phyloP scores from a whole-genome alignment of 1,139 yeast species.

The Maudiozyma humilis region DNA sequence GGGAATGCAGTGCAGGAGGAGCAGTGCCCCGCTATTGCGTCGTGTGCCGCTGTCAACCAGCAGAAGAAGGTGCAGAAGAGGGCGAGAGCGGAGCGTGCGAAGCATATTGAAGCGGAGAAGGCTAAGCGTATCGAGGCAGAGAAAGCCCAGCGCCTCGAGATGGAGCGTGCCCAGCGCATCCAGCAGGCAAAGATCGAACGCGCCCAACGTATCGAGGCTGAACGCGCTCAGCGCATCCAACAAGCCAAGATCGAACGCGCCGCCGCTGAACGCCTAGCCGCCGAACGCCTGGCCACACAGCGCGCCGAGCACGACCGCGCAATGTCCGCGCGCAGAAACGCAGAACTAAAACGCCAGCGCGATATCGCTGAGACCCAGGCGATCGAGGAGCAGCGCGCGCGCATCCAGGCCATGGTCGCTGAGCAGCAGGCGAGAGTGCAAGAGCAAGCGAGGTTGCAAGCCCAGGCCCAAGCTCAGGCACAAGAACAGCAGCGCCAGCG shows the following conservation, averaged over 20 bases:
- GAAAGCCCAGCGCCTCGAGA: conserved; percentile 2
- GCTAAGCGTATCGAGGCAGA: conserved; percentile 3
- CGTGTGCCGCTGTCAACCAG: conserved; percentile 2
- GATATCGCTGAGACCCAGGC: not conserved
- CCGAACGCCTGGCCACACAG: not conserved
- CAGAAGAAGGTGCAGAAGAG: conserved; percentile 5
- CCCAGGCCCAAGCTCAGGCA: not conserved
- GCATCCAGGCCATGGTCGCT: not conserved
- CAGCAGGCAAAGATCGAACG: not conserved
- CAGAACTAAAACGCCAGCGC: not conserved
- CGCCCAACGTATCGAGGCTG: not conserved
- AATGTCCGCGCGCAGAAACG: too few species aligned
- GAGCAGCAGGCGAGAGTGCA: not conserved
- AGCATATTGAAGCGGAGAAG: not conserved
- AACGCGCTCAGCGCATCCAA: conserved; percentile 1
- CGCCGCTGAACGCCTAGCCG: not conserved
- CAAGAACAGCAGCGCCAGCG: conserved; percentile 4
- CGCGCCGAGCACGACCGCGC: not conserved
- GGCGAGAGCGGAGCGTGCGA: not conserved
- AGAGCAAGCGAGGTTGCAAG: not conserved
- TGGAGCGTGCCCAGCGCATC: conserved; percentile 1
- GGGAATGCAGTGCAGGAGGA: not conserved
- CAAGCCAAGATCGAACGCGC: not conserved
- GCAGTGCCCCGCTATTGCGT: not conserved
- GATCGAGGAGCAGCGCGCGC: not conserved